Conservation (phyloP, 1,284 basidiomycete species). For the Boletus sp. region DNA sequence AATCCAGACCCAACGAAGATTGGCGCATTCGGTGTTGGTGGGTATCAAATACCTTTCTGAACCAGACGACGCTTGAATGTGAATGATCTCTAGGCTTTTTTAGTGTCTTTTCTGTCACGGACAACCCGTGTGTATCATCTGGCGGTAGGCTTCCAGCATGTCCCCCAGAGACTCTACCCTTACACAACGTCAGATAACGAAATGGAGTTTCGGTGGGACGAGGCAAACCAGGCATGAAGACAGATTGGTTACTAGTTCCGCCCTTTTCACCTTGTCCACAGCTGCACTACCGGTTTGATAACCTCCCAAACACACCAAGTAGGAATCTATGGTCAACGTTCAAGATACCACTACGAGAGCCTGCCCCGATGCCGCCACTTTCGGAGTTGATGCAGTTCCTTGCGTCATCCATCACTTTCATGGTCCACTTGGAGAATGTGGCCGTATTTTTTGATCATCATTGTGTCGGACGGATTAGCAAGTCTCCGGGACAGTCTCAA, state of each 20-base stretch:
- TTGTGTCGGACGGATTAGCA: background rate
- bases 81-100: slow-evolving; percentile 9
- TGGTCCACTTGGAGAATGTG: slow-evolving; percentile 1
- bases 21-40: slow-evolving; percentile 17
- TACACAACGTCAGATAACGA: background rate
- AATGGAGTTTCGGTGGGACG: slow-evolving; percentile 7
- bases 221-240: slow-evolving; percentile 6
- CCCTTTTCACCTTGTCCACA: background rate
- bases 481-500: background rate
- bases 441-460: background rate
- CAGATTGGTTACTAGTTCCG: background rate
- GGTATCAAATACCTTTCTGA: background rate
- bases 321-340: slow-evolving; percentile 7
- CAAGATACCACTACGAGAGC: slow-evolving; percentile 6
- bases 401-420: slow-evolving; percentile 11
- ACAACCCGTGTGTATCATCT: slow-evolving; percentile 14
- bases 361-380: background rate
- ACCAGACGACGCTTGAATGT: background rate
- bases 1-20: slow-evolving; percentile 11
- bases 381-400: slow-evolving; percentile 9
- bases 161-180: background rate
- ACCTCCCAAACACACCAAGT: background rate
- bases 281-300: background rate
- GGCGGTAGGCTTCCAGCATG: background rate
- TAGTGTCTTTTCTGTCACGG: slow-evolving; percentile 16